Conservation (phyloP, 306 rosid species). For the Herpetospermum pedunculosum region DNA sequence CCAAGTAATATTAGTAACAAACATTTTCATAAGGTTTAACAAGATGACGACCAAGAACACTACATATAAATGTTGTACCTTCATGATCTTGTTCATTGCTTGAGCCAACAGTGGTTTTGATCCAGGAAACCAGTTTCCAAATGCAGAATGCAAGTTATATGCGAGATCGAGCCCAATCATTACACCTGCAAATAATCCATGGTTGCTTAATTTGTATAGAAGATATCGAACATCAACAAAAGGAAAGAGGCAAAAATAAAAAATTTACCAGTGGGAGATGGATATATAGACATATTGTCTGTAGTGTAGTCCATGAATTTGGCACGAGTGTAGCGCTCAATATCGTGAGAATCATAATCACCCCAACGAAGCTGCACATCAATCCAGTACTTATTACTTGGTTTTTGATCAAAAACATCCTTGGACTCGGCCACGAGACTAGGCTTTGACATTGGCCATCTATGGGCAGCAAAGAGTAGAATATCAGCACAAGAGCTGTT, state of each 20-base stretch:
- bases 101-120: constrained; percentile 93
- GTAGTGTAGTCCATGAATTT: constrained; percentile 98
- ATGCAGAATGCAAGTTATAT: constrained; percentile 93
- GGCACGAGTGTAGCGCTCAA: constrained; percentile 97
- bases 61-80: constrained; percentile 29
- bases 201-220: background rate
- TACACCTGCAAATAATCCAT: constrained; percentile 49
- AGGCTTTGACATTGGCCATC: constrained; percentile 99
- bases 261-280: constrained; percentile 79
- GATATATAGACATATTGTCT: constrained; percentile 97
- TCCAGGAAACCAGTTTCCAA: constrained; percentile 99
- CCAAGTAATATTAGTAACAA: constrained; percentile 17
- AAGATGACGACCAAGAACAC: background rate
- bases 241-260: background rate
- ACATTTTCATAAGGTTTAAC: background rate
- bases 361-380: constrained; percentile 99
- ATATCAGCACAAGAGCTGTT: constrained; percentile 97
- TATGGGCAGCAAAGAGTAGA: constrained; percentile 97
- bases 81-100: constrained; percentile 99
- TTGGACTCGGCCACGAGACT: constrained; percentile 97
- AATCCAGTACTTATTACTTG: constrained; percentile 97
- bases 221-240: background rate
- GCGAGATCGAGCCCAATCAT: constrained; percentile 99
- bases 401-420: constrained; percentile 98
- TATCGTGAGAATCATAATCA: constrained; percentile 96